Evolutionary conservation across 2,329 filamentous ascomycete genomes (phyloP), one percentile per base, ranked within the genome.

Genomic region (Ophiosphaerella korrae): DNA sequence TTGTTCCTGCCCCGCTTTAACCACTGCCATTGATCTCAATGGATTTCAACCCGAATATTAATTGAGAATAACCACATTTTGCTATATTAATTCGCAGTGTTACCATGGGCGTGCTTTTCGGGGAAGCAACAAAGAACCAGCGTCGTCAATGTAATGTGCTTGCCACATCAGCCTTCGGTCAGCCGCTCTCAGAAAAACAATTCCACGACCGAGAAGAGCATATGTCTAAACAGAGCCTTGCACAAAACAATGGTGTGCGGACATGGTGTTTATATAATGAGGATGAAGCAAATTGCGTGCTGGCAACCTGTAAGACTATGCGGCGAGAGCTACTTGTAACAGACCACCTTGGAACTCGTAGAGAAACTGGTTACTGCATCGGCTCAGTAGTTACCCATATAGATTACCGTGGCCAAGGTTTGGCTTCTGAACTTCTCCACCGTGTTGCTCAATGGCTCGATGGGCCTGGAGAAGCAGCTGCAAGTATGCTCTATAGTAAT

Each of bases 401-500:
- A 12, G 35, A 41, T 5, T 39, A 44, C 24, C 44, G 48, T 18
- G 48, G 42, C 8, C 48, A 55, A 21, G 52, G 48, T 13, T 39
- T 46, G n/a, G 42, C 48, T 24, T 52, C 45, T 7, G 4, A 33
- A 8, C 33, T 55, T 34, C 42, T 55, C 6, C 32, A 33, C 2
- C 37, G 44, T 14, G 31, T 44, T 14, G 45, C 18, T 16, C 41
- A 24, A 42, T 52, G 45, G 48, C 38, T 55, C 11, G 52, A 55
- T 18, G 32, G 35, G n/a, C 14, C 37, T 13, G 41, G 40, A 3
- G 23, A 42, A 5, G 45, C 26, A 4, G 34, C 14, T 4, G 37
- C 46, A 3, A 52, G 52, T 31, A 29, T 52, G 34, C 45, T 52
- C 5, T 49, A 52, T 13, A 52, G 52, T 34, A 33, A 32, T 12